phyloP scores from a whole-genome alignment of 768 basidiomycete genomes.

The Russula olivacea region DNA sequence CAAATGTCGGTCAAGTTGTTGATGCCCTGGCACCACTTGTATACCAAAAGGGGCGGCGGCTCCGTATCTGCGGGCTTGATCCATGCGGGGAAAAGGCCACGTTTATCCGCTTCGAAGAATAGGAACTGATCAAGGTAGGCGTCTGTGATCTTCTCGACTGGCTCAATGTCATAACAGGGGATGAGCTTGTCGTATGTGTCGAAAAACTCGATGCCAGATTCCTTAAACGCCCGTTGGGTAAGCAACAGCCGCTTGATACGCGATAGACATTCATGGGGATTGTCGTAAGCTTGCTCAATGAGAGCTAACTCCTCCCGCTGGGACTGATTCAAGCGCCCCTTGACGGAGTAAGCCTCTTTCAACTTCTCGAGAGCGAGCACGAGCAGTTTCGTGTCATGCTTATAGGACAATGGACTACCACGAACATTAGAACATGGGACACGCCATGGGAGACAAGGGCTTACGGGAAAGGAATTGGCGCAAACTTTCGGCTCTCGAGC shows the following conservation, averaged over 20 bases:
- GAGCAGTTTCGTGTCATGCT: constrained; percentile 96
- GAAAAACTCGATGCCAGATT: constrained; percentile 94
- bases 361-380: constrained; percentile 96
- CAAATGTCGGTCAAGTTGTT: constrained; percentile 98
- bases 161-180: constrained; percentile 98
- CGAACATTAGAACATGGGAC: background rate
- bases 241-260: constrained; percentile 96
- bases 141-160: constrained; percentile 99
- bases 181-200: constrained; percentile 98
- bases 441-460: constrained; percentile 27
- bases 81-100: constrained; percentile 97
- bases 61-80: constrained; percentile 97
- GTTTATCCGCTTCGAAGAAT: constrained; percentile 98
- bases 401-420: constrained; percentile 85
- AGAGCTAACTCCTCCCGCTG: constrained; percentile 97
- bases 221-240: constrained; percentile 98
- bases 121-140: constrained; percentile 98
- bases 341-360: constrained; percentile 98
- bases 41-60: constrained; percentile 92
- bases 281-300: constrained; percentile 98
- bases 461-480: constrained; percentile 97
- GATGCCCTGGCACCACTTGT: constrained; percentile 99
- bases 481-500: constrained; percentile 96
- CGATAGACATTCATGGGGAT: constrained; percentile 97
- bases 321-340: constrained; percentile 94